Evolutionary conservation across 2,329 filamentous ascomycete genomes (phyloP), one percentile per base, ranked within the genome.

Genomic region (Drechslerella coelobrocha): DNA sequence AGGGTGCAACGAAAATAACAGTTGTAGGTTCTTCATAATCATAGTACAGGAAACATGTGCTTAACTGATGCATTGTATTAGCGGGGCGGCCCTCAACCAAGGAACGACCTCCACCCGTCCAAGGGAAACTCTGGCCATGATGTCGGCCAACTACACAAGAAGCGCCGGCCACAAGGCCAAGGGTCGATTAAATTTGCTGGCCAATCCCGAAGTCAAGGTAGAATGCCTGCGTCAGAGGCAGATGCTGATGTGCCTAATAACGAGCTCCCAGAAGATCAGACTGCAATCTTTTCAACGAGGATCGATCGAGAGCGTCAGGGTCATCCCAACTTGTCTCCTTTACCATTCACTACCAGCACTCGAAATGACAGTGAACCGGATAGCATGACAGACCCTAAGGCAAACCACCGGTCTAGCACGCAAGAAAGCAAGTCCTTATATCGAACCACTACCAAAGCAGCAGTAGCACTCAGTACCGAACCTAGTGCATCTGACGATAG

Each of bases 1-100:
- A 9, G n/a, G 19, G 26, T 31, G 63, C 63, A 6, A 29, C 26
- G 0, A 39, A 19, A 12, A 69, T 69, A 56, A 8, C 45, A 12
- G 8, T 34, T 6, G 63, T 68, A 56, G 6, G 63, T 61, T n/a
- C 1, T 17, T 21, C 10, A 23, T 4, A 23, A 45, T n/a, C 9
- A 12, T 2, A 2, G 31, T 3, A 48, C 1, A 24, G 31, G 4
- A 1, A 7, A 31, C 24, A 19, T 23, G 1, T 41, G 39, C 24
- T 2, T 7, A 26, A 23, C 51, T 61, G 27, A 68, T 19, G 9
- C 23, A 5, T 24, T 24, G 6, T 27, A 50, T 17, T 45, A 68
- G 63, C 17, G 14, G 2, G 62, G 63, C 27, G 23, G 23, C 6
- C 12, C 19, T 48, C 24, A 17, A 14, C 63, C 63, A 17, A 43